Conservation (phyloP, 352 stramenopile genomes). For the Phytophthora hybrid region DNA sequence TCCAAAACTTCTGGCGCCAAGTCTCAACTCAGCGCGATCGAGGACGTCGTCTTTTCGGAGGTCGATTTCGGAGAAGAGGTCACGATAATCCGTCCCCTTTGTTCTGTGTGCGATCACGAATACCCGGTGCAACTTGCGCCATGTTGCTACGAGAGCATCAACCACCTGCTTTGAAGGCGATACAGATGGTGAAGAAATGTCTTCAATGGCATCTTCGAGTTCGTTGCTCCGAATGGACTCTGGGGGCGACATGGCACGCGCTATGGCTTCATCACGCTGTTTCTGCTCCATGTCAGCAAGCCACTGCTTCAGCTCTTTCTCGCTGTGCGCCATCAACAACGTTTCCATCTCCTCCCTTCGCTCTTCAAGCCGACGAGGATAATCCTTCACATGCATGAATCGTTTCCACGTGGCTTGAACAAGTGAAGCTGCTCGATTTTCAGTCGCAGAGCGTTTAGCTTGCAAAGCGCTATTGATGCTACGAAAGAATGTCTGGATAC, state of each 20-base stretch:
- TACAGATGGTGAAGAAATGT: constrained; percentile 10
- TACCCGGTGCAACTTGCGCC: constrained; percentile 58
- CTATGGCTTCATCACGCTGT: constrained; percentile 4
- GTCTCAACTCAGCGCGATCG: constrained; percentile 72
- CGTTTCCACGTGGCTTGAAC: constrained; percentile 50
- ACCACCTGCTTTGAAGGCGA: constrained; percentile 44
- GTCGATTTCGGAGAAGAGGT: constrained; percentile 63
- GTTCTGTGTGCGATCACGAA: constrained; percentile 47
- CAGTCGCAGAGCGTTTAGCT: background rate
- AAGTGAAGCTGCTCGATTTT: constrained; percentile 23
- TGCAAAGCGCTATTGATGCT: constrained; percentile 6
- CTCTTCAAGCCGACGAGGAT: constrained; percentile 31
- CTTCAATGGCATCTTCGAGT: background rate
- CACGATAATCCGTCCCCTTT: constrained; percentile 27
- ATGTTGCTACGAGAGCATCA: constrained; percentile 54
- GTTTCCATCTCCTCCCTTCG: constrained; percentile 26
- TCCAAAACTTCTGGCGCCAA: constrained; percentile 53
- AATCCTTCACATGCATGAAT: constrained; percentile 33
- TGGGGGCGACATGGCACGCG: constrained; percentile 5
- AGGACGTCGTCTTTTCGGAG: constrained; percentile 57
- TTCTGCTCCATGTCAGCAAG: constrained; percentile 23
- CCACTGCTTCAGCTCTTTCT: constrained; percentile 40
- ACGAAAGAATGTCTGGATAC: constrained; percentile 44
- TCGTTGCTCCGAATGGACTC: constrained; percentile 15
- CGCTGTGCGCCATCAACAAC: constrained; percentile 45